A percentile compares a stretch with the other conserved stretches of the same genome.
phyloP scores from a whole-genome alignment of 371 early-diverging fungal genomes.

The Blyttiomyces sp. region DNA sequence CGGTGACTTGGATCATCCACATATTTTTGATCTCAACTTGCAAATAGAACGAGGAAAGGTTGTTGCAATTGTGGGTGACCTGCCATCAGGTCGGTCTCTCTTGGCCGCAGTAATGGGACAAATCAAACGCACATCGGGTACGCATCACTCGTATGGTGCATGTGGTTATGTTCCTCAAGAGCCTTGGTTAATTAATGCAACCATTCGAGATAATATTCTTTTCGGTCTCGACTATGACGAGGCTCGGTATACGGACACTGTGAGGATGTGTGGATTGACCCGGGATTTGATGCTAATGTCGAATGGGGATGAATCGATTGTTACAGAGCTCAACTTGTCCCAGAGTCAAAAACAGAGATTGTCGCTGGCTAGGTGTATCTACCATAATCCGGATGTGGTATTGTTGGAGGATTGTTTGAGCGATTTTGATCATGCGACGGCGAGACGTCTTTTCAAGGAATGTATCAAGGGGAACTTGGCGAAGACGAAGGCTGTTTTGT shows the following conservation, averaged over 20 bases:
- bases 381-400: constrained; percentile 39
- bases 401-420: constrained; percentile 40
- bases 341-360: constrained; percentile 43
- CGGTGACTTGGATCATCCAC: constrained; percentile 53
- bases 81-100: constrained; percentile 65
- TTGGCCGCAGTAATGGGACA: constrained; percentile 66
- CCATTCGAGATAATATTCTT: constrained; percentile 47
- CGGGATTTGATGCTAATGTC: constrained; percentile 41
- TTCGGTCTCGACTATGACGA: constrained; percentile 47
- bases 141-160: constrained; percentile 36
- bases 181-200: constrained; percentile 49
- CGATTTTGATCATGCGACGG: constrained; percentile 44
- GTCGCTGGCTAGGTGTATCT: constrained; percentile 46
- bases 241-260: constrained; percentile 33
- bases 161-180: constrained; percentile 45
- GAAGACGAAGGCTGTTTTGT: constrained; percentile 55
- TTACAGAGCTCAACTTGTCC: constrained; percentile 41
- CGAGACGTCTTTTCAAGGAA: constrained; percentile 62
- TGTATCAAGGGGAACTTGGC: constrained; percentile 53
- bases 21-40: constrained; percentile 53
- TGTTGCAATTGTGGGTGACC: constrained; percentile 67
- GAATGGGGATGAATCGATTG: constrained; percentile 37
- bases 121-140: constrained; percentile 47
- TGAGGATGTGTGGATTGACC: constrained; percentile 40
- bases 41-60: constrained; percentile 49